Conservation (phyloP, 257 asterid species). For the Oldenlandia corymbosa region DNA sequence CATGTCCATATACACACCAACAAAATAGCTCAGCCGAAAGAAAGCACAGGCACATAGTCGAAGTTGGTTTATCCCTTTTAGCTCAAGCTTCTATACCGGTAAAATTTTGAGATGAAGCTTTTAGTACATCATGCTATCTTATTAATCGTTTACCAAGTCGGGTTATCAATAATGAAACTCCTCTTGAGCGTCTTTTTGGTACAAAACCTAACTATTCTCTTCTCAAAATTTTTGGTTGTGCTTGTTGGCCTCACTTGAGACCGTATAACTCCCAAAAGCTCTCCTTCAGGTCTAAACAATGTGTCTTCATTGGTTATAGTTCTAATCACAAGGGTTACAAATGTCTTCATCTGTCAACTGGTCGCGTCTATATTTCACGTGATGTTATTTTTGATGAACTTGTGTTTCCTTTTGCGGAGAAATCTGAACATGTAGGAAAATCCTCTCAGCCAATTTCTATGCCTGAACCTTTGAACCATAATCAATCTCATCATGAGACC, state of each 20-base stretch:
- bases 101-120: background rate
- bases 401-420: background rate
- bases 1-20: too few species aligned
- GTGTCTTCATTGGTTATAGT: conserved; percentile 5
- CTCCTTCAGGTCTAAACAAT: background rate
- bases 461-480: too few species aligned
- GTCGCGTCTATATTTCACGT: background rate
- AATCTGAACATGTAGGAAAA: background rate
- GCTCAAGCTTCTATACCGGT: background rate
- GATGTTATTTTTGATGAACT: background rate
- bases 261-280: conserved; percentile 1
- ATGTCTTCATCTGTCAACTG: background rate
- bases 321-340: too few species aligned
- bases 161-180: background rate
- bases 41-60: too few species aligned
- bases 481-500: too few species aligned
- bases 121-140: background rate
- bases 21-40: too few species aligned
- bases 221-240: conserved; percentile 11
- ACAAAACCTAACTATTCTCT: background rate
- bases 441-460: background rate
- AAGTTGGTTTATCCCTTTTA: background rate
- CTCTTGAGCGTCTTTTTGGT: background rate
- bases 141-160: conserved; percentile 2
- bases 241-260: background rate